phyloP scores from a whole-genome alignment of 805 yeast species.

The Jamesozyma hellenica region DNA sequence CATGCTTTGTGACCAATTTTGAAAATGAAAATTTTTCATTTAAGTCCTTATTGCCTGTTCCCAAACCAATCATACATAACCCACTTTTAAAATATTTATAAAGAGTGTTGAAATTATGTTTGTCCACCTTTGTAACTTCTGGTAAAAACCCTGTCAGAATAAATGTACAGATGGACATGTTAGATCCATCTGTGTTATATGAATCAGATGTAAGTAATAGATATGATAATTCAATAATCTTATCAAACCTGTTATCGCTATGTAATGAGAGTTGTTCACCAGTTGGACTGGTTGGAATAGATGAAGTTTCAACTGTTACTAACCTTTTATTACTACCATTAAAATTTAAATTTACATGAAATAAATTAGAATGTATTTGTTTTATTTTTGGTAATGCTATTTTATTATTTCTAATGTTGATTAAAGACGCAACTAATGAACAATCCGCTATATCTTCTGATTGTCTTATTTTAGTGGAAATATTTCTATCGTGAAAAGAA shows the following conservation, averaged over 20 bases:
- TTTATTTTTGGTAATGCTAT: conserved; percentile 7
- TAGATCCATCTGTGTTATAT: conserved; percentile 62
- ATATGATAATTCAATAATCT: conserved; percentile 65
- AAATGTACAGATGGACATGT: conserved; percentile 60
- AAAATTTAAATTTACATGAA: conserved; percentile 16
- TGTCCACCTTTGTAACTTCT: conserved; percentile 35
- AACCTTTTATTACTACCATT: conserved; percentile 24
- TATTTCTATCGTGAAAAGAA: neutral
- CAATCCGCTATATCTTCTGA: conserved; percentile 42
- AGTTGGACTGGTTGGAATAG: conserved; percentile 12
- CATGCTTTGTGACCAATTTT: conserved; percentile 49
- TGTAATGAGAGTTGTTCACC: conserved; percentile 13
- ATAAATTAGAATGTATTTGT: conserved; percentile 10
- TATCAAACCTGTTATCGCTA: conserved; percentile 11
- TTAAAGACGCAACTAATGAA: conserved; percentile 61
- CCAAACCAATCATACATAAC: conserved; percentile 47
- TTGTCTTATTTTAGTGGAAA: conserved; percentile 11
- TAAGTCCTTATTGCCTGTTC: conserved; percentile 41
- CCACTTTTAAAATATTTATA: conserved; percentile 12
- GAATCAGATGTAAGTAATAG: conserved; percentile 49
- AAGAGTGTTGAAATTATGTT: conserved; percentile 26
- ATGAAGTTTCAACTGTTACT: conserved; percentile 14
- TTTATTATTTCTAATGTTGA: conserved; percentile 36
- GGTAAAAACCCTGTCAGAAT: conserved; percentile 67
- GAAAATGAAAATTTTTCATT: conserved; percentile 22